Base-by-base conservation (phyloP, 2,329 filamentous ascomycete genomes). In the Rhynchosporium agropyri region DNA sequence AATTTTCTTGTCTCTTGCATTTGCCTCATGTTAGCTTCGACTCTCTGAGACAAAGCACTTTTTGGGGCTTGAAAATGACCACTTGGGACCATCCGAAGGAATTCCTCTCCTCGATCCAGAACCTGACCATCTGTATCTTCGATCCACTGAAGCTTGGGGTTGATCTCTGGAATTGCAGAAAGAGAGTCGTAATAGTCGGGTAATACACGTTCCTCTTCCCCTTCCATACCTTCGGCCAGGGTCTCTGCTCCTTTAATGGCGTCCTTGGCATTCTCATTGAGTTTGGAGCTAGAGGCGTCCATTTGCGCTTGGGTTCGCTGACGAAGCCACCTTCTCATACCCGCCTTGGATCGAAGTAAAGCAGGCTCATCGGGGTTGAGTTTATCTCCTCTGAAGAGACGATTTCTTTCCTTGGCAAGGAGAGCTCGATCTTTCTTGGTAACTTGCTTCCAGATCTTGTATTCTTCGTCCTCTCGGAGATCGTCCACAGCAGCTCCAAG, bases 361-460 rank as follows among this genome's bases (percentile, higher is more conserved):
- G 95, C 95, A 20, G 92, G 92, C 66, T 96, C 92, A 36, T 99
- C 95, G 0, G 84, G 76, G 73, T 97, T 96, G 56, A 99, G 81
- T 71, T 88, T 91, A 71, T 92, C 89, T 57, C 89, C 90, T 65
- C 89, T 89, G 78, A 99, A 97, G 13, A 99, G 84, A 45, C 90
- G 85, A 75, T 92, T 88, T 38, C 95, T 86, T 74, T 97, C 91
- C 67, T 93, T 92, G 63, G 95, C 90, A 59, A 94, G 86, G 29
- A 89, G 80, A 3, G 95, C 95, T 66, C 95, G 88, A 72, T 97
- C 93, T 74, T 95, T 97, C 78, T 98, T 98, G 1, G 95, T 99
- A 46, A 97, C 92, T 76, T 98, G 94, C 79, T 98, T 99, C 95
- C 96, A 99, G 42, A 95, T 90, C 75, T 96, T 96, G 78, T 95